A percentile compares a stretch with the other conserved stretches of the same genome.
Evolutionary conservation across 2,329 filamentous ascomycete genomes (phyloP).

Genomic region (Fusarium penzigii): DNA sequence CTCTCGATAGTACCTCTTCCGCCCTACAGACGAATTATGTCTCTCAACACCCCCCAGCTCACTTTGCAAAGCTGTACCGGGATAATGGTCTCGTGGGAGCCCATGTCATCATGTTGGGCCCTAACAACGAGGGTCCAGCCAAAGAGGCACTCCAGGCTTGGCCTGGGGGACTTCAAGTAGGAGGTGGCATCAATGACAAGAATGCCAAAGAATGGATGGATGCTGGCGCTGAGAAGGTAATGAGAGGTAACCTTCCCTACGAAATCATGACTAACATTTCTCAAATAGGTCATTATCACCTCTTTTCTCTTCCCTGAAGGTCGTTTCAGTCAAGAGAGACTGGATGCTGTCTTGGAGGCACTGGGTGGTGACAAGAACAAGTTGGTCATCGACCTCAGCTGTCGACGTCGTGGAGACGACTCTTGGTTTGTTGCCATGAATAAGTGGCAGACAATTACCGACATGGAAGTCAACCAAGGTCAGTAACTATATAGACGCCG

Average conservation of each 20-base stretch:
- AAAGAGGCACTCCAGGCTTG: conserved; percentile 75
- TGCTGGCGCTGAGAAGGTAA: conserved; percentile 84
- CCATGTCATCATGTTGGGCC: conserved; percentile 96
- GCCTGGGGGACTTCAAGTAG: conserved; percentile 81
- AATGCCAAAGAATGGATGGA: conserved; percentile 89
- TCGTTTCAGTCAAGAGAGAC: conserved; percentile 74
- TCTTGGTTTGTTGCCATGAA: conserved; percentile 98
- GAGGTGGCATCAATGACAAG: conserved; percentile 85
- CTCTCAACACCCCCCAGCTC: conserved; percentile 75
- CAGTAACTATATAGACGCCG: conserved; percentile 17
- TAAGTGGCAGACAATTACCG: conserved; percentile 97
- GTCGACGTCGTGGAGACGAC: conserved; percentile 68
- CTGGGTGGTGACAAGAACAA: conserved; percentile 75
- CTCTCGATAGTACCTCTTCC: conserved; percentile 67
- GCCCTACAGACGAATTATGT: conserved; percentile 89
- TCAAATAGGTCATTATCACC: conserved; percentile 83
- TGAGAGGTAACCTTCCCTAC: background rate
- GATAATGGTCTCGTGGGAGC: conserved; percentile 73
- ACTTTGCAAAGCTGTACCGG: conserved; percentile 82
- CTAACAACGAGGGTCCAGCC: conserved; percentile 80
- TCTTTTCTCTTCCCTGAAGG: conserved; percentile 89
- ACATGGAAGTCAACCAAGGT: conserved; percentile 92
- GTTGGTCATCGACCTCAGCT: conserved; percentile 94
- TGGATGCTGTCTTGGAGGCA: conserved; percentile 72
- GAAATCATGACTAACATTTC: too few relatives aligned